Percentiles rank a stretch among this genome's conserved stretches.
These are phyloP conservation scores for Vanrija sp. DNA, from an alignment of 1,284 basidiomycete species.

Conservation along the genomic window DNA sequence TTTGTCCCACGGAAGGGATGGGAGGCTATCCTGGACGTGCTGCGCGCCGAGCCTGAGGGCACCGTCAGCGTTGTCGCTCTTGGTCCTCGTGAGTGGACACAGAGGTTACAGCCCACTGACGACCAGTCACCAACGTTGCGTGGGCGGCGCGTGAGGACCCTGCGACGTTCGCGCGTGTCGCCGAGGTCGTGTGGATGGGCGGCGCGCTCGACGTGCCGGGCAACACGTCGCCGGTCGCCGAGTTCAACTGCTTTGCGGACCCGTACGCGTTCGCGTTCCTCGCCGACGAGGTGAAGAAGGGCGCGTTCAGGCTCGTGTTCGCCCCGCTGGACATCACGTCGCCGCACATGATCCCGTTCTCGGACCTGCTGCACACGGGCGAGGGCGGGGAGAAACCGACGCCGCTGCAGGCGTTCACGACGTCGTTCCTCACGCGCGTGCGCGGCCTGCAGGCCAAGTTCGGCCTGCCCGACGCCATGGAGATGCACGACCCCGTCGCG, in stretches of 20 bases:
- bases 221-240: constrained; percentile 76
- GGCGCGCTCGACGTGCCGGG: constrained; percentile 91
- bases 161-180: constrained; percentile 57
- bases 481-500: constrained; percentile 56
- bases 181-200: constrained; percentile 84
- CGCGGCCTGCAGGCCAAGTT: constrained; percentile 63
- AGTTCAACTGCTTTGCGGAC: constrained; percentile 94
- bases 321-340: constrained; percentile 78
- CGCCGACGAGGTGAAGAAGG: constrained; percentile 29
- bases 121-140: constrained; percentile 72
- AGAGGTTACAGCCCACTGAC: neutral
- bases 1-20: constrained; percentile 56
- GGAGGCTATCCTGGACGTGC: constrained; percentile 65
- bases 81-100: constrained; percentile 60
- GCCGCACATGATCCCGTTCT: constrained; percentile 70
- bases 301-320: constrained; percentile 58
- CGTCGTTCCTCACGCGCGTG: constrained; percentile 70
- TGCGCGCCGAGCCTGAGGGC: constrained; percentile 58
- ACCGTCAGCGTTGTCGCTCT: constrained; percentile 79
- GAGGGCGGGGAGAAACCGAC: constrained; percentile 42
- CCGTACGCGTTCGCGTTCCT: constrained; percentile 72
- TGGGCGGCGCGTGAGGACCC: constrained; percentile 61
- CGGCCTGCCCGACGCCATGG: constrained; percentile 73
- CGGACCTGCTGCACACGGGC: constrained; percentile 58
- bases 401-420: constrained; percentile 66